These are phyloP conservation scores for Flagelloscypha sp. DNA, from an alignment of 768 basidiomycete species.

Conservation along the genomic window DNA sequence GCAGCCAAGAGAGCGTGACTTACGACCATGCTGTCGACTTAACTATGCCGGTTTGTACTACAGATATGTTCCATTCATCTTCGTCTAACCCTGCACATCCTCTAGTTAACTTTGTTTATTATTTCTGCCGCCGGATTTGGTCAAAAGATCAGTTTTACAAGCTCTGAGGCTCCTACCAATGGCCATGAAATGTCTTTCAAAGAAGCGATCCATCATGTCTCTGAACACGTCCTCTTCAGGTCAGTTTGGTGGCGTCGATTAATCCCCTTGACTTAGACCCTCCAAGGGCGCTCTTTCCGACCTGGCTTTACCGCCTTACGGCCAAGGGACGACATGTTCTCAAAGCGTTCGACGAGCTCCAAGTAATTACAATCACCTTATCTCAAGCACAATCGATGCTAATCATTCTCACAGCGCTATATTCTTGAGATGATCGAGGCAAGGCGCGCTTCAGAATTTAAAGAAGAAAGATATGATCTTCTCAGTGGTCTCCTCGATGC, in stretches of 20 bases:
- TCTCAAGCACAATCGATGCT: not conserved
- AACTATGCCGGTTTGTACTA: constrained; percentile 45
- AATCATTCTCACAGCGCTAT: constrained; percentile 23
- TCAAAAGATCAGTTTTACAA: constrained; percentile 38
- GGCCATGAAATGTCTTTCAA: constrained; percentile 44
- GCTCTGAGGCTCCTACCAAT: constrained; percentile 28
- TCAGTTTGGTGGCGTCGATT: no score
- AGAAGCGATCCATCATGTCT: constrained; percentile 36
- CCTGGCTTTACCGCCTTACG: constrained; percentile 30
- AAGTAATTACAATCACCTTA: constrained; percentile 20
- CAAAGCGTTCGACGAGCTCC: constrained; percentile 35
- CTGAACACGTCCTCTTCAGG: constrained; percentile 28
- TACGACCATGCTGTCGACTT: constrained; percentile 42
- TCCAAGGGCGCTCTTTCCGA: constrained; percentile 30
- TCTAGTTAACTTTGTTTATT: constrained; percentile 46
- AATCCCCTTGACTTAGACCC: no score
- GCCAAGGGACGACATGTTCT: constrained; percentile 21
- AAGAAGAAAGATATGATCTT: constrained; percentile 39
- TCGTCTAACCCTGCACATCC: constrained; percentile 7
- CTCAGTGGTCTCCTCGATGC: constrained; percentile 45
- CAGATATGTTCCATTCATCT: not conserved
- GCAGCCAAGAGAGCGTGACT: constrained; percentile 26
- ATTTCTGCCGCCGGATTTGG: constrained; percentile 55
- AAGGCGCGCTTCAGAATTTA: constrained; percentile 26
- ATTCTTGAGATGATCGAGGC: constrained; percentile 47